Base-by-base conservation (phyloP, 192 early-diverging fungal species). In the Umbelopsis isabellina region DNA sequence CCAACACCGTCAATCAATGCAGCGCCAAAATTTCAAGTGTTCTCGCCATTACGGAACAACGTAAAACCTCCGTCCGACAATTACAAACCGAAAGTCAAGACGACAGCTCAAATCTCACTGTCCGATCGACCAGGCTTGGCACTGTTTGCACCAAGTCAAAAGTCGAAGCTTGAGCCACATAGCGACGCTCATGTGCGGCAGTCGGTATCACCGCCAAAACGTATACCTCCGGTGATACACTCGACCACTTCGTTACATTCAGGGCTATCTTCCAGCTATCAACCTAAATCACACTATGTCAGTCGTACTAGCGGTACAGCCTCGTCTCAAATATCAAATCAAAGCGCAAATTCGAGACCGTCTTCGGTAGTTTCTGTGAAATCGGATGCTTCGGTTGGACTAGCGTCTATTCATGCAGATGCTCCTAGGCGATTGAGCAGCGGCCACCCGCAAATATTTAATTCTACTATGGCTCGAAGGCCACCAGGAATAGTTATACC, bases 1-100 rank as follows among this genome's bases (percentile, higher is more conserved):
- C 55, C 55, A 61, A 30, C 27, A 0, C 55, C 27, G 27, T 61
- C 55, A 16, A 61, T 61, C 12, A 61, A 25, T 25, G 30, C 55
- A 61, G 55, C 55, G 11, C 55, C 55, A 35, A 61, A 61, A 35
- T 61, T 61, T 35, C 55, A 61, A 18, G 55, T 61, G 27, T 61
- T 61, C 33, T 61, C 55, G 12, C 55, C 55, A 61, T 61, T 61
- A 61, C 55, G 55, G 55, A 61, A 61, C 30, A 61, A 61, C 37
- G 55, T 13, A 35, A 61, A 61, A 61, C 55, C 55, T 61, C 55
- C 55, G 55, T 61, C 55, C 16, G 55, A 61, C 18, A 30, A 33
- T 61, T 30, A 61, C 25, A 61, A 61, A 18, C 55, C 55, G 30
- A 61, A 61, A 30, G 55, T 61, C 55, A 61, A 35, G 55, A 61